Evolutionary conservation across 2,329 filamentous ascomycete genomes (phyloP).

Genomic region (Elsinoe arachidis): DNA sequence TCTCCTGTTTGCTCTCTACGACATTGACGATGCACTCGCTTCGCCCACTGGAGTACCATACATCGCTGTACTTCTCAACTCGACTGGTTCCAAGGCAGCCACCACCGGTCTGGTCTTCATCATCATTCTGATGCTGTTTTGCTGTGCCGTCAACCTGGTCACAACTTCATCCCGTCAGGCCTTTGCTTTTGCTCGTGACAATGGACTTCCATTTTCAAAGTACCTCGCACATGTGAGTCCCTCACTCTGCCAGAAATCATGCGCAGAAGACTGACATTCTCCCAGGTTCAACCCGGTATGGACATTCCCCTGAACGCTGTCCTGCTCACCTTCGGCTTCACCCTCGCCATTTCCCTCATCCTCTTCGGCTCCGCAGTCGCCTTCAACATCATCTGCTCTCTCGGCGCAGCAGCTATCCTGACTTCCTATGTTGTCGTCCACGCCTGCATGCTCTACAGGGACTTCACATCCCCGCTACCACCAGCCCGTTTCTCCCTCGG

Average conservation of each 20-base stretch:
- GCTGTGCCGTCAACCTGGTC: slow-evolving; percentile 21
- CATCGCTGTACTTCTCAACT: slow-evolving; percentile 22
- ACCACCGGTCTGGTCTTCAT: slow-evolving; percentile 20
- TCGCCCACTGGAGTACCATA: slow-evolving; percentile 21
- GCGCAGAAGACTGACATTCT: slow-evolving; percentile 7
- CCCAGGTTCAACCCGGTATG: slow-evolving; percentile 19
- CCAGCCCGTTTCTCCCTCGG: slow-evolving; percentile 20
- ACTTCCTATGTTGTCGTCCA: slow-evolving; percentile 18
- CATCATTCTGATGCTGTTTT: slow-evolving; percentile 13
- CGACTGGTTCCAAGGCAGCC: slow-evolving; percentile 19
- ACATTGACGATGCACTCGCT: slow-evolving; percentile 22
- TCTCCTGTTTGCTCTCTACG: slow-evolving; percentile 25
- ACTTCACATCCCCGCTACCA: slow-evolving; percentile 16
- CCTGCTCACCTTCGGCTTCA: slow-evolving; percentile 18
- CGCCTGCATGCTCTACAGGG: slow-evolving; percentile 17
- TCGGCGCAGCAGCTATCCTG: slow-evolving; percentile 17
- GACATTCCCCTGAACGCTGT: slow-evolving; percentile 19
- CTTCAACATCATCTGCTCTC: slow-evolving; percentile 18
- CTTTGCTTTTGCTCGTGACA: slow-evolving; percentile 19
- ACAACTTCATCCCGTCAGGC: slow-evolving; percentile 21
- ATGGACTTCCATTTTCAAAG: slow-evolving; percentile 17
- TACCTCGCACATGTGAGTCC: slow-evolving; percentile 13
- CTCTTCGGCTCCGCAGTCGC: slow-evolving; percentile 21
- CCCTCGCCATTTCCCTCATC: slow-evolving; percentile 17
- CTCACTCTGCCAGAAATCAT: background rate